Evolutionary conservation across 257 asterid genomes (phyloP), one percentile per base, ranked within the genome.

Genomic region (Fraxinus pennsylvanica): DNA sequence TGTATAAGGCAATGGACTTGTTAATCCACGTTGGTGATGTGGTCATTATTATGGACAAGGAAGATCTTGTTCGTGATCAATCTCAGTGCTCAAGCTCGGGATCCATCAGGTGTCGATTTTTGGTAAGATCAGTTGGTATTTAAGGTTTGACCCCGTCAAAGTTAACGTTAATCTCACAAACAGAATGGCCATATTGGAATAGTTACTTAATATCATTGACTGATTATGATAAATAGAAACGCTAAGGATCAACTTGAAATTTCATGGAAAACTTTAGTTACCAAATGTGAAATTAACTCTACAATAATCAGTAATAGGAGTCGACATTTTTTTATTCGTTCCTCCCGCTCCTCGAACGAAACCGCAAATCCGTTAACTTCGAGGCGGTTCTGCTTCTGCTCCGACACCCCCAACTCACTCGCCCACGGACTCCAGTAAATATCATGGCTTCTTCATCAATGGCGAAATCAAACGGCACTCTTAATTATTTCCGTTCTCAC

Each of bases 401-500:
- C 35, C 69, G 1, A 6, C 36, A 47, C 21, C n/a, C 59, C 59
- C 59, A 47, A 47, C 59, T 47, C 59, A 47, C 21, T 47, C 21
- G 1, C 9, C 22, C 2, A 8, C 45, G 13, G 45, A 8, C 45
- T 33, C 36, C 61, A 50, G 66, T 6, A 57, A 57, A 19, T 7
- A 32, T n/a, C 36, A 85, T 85, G 86, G 87, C 85, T 71, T 78
- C 83, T 52, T 45, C 85, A 71, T 68, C 86, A 33, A 47, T 83
- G n/a, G 81, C 81, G 68, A 81, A 76, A 30, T 57, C 81, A 76
- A 32, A 33, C 81, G 39, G 80, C 70, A 78, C 86, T 45, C n/a
- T 76, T 70, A 67, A 75, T 82, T 70, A 80, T 71, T n/a, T 73
- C 27, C 83, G 61, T 57, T 35, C 69, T 68, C 79, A 61, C 74